phyloP scores from a whole-genome alignment of 1,284 basidiomycete species.

The Microbotryomycetes sp. region DNA sequence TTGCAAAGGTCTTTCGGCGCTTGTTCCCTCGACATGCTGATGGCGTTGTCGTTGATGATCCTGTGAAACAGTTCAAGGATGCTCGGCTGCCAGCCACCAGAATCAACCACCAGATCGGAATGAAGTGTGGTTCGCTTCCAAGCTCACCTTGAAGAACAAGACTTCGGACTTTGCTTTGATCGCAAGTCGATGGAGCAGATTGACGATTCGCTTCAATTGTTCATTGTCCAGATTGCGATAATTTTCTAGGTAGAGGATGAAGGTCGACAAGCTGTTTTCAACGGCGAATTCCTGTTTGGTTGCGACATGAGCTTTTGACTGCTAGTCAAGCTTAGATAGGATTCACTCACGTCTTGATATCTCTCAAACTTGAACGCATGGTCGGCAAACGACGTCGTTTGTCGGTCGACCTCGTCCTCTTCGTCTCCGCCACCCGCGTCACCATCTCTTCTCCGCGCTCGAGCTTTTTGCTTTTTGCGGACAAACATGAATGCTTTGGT shows the following conservation, averaged over 20 bases:
- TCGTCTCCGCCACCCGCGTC: slow-evolving; percentile 38
- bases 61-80: slow-evolving; percentile 73
- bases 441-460: slow-evolving; percentile 42
- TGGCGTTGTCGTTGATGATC: slow-evolving; percentile 63
- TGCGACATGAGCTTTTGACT: background rate
- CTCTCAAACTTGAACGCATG: slow-evolving; percentile 82
- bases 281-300: slow-evolving; percentile 66
- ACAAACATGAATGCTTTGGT: slow-evolving; percentile 65
- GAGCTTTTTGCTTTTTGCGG: slow-evolving; percentile 54
- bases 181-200: slow-evolving; percentile 77
- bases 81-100: slow-evolving; percentile 55
- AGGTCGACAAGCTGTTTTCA: slow-evolving; percentile 69
- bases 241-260: slow-evolving; percentile 62
- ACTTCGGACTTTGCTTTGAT: slow-evolving; percentile 82
- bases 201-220: slow-evolving; percentile 76
- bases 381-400: slow-evolving; percentile 54
- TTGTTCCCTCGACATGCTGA: slow-evolving; percentile 63
- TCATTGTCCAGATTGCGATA: slow-evolving; percentile 76
- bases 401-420: slow-evolving; percentile 49
- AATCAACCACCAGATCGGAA: background rate
- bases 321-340: background rate
- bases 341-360: slow-evolving; percentile 65
- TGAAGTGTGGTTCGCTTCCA: too few relatives aligned
- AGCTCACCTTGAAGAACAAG: slow-evolving; percentile 76
- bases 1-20: slow-evolving; percentile 72